Evolutionary conservation across 1,284 basidiomycete species (phyloP).

Genomic region (Termitomyces sp.): DNA sequence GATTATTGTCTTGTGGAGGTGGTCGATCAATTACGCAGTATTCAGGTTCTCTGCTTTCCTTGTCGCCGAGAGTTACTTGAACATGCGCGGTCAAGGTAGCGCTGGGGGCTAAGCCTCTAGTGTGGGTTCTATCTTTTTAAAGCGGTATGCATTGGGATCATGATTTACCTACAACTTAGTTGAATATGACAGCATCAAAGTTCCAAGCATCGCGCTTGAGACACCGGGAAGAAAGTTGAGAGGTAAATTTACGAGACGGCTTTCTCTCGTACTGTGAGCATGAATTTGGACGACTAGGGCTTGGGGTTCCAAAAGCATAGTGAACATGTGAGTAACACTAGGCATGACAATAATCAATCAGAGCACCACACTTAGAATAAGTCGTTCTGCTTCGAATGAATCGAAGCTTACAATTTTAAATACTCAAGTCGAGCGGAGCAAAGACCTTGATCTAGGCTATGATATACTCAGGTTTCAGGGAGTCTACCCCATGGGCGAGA

Average conservation of each 20-base stretch:
- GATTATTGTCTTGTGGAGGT: background rate
- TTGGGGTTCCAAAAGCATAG: background rate
- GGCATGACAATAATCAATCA: too few relatives aligned
- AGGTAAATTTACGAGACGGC: background rate
- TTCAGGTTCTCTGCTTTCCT: background rate
- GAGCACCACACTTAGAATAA: background rate
- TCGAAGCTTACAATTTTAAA: background rate
- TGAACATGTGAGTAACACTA: background rate
- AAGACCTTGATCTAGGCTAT: background rate
- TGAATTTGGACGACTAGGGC: background rate
- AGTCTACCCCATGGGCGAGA: background rate
- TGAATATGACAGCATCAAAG: background rate
- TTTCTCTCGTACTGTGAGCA: background rate
- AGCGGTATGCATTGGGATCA: background rate
- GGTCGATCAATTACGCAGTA: background rate
- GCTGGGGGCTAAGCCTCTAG: background rate
- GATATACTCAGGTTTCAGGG: background rate
- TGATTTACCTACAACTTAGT: background rate
- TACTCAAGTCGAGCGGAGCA: background rate
- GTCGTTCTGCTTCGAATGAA: background rate
- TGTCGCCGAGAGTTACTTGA: too few relatives aligned
- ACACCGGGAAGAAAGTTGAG: background rate
- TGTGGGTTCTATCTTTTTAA: background rate
- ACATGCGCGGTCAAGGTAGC: background rate
- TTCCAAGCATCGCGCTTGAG: slow-evolving; percentile 3